Base-by-base conservation (phyloP, 768 basidiomycete genomes). In the Sistotremastrum suecicum region DNA sequence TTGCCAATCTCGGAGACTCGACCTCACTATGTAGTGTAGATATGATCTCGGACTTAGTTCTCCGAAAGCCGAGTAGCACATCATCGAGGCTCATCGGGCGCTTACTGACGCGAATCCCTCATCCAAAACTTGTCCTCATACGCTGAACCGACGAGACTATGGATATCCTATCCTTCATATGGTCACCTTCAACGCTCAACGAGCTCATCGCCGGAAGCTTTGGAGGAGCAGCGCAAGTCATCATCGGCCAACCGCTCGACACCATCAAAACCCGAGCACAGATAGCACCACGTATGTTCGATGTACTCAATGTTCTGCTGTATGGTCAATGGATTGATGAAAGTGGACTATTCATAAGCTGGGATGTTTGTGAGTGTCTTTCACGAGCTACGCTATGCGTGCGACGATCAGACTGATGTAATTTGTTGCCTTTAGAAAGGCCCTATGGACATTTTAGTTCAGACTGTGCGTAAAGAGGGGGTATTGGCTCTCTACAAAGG, bases 401-500 rank as follows among this genome's bases (percentile, higher is more conserved):
- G 40, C 34, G 3, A 6, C 3, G 29, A 35, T 36, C 31, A 9
- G 3, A 7, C 35, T 20, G 3, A n/a, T 45, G 11, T 30, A 20
- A 20, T 20, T 20, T 20, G 20, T 20, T 20, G 20, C 20, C 9
- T n/a, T 12, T 56, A 90, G 86, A 91, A 83, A 70, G 91, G 91
- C 1, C 91, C 94, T 0, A 79, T 91, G 75, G 92, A 98, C 58
- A 90, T 98, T 49, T 63, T 92, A 7, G 53, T 60, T 11, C 80
- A 87, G 59, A 98, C 94, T 0, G 50, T 92, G 39, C 63, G 78
- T 52, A 81, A 77, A 46, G 95, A 99, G 59, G 95, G 95, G 0
- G 75, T 92, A 56, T 75, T 95, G 47, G 95, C 90, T 3, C 62
- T 99, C 39, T 98, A 95, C 66, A 97, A 97, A 70, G 94, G 92